Conservation (phyloP, 148 eudicot species). For the Suaeda aralocaspica region DNA sequence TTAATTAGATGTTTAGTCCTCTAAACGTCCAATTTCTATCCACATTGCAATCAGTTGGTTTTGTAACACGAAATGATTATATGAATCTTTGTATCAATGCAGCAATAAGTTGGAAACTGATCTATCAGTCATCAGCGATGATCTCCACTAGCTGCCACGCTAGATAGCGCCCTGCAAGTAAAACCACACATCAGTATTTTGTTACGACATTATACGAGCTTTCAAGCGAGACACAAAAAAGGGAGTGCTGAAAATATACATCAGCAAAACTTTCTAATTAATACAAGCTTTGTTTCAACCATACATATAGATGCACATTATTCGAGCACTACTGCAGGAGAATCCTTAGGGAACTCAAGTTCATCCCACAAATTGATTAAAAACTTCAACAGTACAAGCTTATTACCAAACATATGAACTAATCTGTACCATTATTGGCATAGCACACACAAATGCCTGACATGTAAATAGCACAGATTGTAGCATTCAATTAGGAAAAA, state of each 20-base stretch:
- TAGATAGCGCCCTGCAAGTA: conserved; percentile 21
- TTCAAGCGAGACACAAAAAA: no score
- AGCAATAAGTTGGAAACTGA: conserved; percentile 2
- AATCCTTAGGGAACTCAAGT: no score
- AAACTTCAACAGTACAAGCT: no score
- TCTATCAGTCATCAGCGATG: conserved; percentile 30
- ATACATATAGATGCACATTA: no score
- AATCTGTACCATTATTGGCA: no score
- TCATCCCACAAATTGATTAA: no score
- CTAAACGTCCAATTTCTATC: conserved; percentile 18
- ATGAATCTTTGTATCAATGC: conserved; percentile 9
- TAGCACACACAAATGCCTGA: neutral
- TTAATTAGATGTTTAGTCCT: conserved; percentile 8
- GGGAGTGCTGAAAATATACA: no score
- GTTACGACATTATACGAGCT: neutral
- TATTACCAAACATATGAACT: no score
- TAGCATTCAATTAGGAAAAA: no score
- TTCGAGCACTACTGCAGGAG: no score
- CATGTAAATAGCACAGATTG: neutral
- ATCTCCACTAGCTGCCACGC: conserved; percentile 22
- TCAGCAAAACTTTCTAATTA: no score
- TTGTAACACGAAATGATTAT: conserved; percentile 13
- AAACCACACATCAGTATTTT: neutral
- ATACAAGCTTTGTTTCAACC: no score
- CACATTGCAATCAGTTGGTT: conserved; percentile 10